Evolutionary conservation across 1,284 basidiomycete species (phyloP).

Genomic region (Agroathelia rolfsii): DNA sequence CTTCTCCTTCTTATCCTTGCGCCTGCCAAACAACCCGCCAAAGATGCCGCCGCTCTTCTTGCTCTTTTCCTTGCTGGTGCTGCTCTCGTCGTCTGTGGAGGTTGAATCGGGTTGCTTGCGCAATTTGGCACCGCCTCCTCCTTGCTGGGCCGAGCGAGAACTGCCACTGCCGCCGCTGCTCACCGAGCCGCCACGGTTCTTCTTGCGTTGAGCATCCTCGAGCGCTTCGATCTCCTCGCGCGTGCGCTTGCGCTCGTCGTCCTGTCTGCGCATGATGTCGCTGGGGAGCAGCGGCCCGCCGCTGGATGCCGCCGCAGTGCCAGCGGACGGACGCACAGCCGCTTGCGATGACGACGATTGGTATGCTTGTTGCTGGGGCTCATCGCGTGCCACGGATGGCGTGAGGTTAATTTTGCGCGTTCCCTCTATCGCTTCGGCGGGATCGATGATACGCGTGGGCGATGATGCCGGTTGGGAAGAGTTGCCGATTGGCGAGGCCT

Average conservation of each 20-base stretch:
- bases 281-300: slow-evolving; percentile 34
- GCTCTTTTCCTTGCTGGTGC: slow-evolving; percentile 54
- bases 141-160: no score
- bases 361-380: slow-evolving; percentile 17
- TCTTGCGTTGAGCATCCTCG: slow-evolving; percentile 51
- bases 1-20: slow-evolving; percentile 73
- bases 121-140: slow-evolving; percentile 46
- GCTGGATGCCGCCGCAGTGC: no score
- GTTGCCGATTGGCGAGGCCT: no score
- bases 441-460: slow-evolving; percentile 47
- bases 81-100: slow-evolving; percentile 37
- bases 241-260: slow-evolving; percentile 48
- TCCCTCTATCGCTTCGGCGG: slow-evolving; percentile 46
- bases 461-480: no score
- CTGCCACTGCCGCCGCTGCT: slow-evolving; percentile 16
- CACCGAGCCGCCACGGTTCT: slow-evolving; percentile 21
- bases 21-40: slow-evolving; percentile 62
- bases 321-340: no score
- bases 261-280: slow-evolving; percentile 37
- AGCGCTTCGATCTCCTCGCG: slow-evolving; percentile 50
- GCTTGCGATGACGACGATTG: no score
- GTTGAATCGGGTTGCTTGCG: slow-evolving; percentile 50
- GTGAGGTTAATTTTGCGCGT: slow-evolving; percentile 71
- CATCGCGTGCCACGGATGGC: slow-evolving; percentile 60
- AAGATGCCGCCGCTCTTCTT: slow-evolving; percentile 62